Conservation (phyloP, 179 eudicot genomes). For the Corrigiola litoralis region DNA sequence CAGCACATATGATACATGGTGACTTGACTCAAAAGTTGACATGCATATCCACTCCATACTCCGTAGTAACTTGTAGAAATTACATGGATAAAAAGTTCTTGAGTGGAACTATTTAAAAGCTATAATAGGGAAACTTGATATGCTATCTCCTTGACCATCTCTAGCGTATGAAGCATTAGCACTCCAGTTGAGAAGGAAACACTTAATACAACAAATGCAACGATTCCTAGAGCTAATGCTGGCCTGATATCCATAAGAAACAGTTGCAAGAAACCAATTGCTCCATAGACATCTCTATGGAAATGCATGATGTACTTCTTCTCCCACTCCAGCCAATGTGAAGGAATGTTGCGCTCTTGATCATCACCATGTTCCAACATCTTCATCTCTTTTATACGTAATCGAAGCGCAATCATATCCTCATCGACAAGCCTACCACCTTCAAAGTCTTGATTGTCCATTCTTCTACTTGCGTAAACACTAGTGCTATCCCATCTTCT, state of each 20-base stretch:
- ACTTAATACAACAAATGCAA: slow-evolving; percentile 1
- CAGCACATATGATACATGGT: no score
- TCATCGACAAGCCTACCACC: slow-evolving; percentile 27
- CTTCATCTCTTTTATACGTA: slow-evolving; percentile 30
- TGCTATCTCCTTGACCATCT: background rate
- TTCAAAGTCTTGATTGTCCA: slow-evolving; percentile 4
- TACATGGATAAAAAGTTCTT: no score
- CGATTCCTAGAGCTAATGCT: slow-evolving; percentile 10
- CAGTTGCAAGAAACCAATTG: slow-evolving; percentile 8
- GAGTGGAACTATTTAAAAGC: no score
- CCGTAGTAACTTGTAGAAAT: no score
- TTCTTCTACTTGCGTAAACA: background rate
- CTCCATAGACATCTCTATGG: slow-evolving; percentile 21
- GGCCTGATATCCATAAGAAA: slow-evolving; percentile 10
- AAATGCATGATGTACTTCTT: slow-evolving; percentile 20
- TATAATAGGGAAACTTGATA: background rate
- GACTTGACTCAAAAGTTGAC: no score
- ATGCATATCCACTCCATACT: no score
- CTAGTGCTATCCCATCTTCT: background rate
- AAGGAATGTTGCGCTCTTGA: slow-evolving; percentile 12
- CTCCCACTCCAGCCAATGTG: slow-evolving; percentile 41
- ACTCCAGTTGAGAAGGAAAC: slow-evolving; percentile 5
- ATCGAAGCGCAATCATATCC: slow-evolving; percentile 34
- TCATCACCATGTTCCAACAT: slow-evolving; percentile 19
- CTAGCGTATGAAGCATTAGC: background rate